Evolutionary conservation across 1,284 basidiomycete species (phyloP).

Genomic region (Ustilago tritici): DNA sequence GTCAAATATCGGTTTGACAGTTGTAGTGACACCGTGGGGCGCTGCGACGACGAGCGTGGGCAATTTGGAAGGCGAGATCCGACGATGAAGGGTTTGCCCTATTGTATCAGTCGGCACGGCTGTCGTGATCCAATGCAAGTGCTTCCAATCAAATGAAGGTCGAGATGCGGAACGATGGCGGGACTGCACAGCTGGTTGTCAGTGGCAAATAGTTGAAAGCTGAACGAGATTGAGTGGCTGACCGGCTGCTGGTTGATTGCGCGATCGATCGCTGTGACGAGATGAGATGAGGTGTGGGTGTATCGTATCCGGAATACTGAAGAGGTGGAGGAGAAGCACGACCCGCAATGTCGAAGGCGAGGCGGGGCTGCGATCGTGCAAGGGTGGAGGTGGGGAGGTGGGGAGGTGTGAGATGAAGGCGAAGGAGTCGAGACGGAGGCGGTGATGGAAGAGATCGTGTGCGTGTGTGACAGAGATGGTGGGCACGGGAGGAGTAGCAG

Average conservation of each 20-base stretch:
- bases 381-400: neutral
- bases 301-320: slow-evolving; percentile 8
- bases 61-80: slow-evolving; percentile 10
- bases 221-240: slow-evolving; percentile 1
- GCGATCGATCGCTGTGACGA: slow-evolving; percentile 5
- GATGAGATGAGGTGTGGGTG: slow-evolving; percentile 15
- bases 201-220: slow-evolving; percentile 3
- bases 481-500: slow-evolving; percentile 2
- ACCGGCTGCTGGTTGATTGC: neutral
- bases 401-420: neutral
- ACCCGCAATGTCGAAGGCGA: neutral
- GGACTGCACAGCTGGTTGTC: slow-evolving; percentile 12
- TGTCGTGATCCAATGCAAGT: neutral
- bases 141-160: slow-evolving; percentile 3
- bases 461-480: slow-evolving; percentile 8
- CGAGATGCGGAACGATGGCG: neutral
- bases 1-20: neutral
- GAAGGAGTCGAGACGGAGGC: neutral
- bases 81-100: slow-evolving; percentile 6
- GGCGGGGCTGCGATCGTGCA: slow-evolving; percentile 6
- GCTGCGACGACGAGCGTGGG: slow-evolving; percentile 21
- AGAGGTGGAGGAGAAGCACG: neutral
- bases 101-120: slow-evolving; percentile 5
- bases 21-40: neutral
- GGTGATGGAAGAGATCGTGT: neutral